Conservation (phyloP, 208 protist genomes). For the Histomonas meleagridis region DNA sequence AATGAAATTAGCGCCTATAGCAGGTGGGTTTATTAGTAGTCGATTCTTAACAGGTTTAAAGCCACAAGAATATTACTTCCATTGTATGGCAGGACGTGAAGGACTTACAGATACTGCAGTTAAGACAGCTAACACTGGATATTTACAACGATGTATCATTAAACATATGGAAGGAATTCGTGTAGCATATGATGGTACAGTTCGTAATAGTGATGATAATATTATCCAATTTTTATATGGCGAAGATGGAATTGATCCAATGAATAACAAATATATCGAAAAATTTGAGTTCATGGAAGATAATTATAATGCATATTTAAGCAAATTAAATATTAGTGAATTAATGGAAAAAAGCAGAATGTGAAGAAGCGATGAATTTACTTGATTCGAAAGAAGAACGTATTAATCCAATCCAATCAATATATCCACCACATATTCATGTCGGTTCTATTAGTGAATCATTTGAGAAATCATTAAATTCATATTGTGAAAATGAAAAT, state of each 20-base stretch:
- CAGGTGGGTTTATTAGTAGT: constrained; percentile 62
- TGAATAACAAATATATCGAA: constrained; percentile 33
- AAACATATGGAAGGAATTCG: constrained; percentile 76
- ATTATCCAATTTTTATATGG: constrained; percentile 81
- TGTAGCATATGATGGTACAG: constrained; percentile 53
- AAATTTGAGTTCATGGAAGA: neutral
- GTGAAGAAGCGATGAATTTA: neutral
- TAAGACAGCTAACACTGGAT: constrained; percentile 92
- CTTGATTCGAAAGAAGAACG: neutral
- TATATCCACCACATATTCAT: neutral
- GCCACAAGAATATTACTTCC: constrained; percentile 94
- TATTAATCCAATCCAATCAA: neutral
- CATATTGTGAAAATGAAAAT: neutral
- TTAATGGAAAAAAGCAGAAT: neutral
- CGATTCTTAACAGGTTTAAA: constrained; percentile 94
- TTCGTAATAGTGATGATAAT: constrained; percentile 50
- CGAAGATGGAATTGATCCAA: constrained; percentile 74
- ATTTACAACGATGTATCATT: constrained; percentile 67
- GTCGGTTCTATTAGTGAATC: neutral
- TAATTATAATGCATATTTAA: neutral
- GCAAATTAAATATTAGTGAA: neutral
- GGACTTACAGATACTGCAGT: constrained; percentile 98
- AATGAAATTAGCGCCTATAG: constrained; percentile 56
- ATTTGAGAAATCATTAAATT: neutral
- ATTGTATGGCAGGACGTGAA: constrained; percentile 98